Base-by-base conservation (phyloP, 2,329 filamentous ascomycete genomes). In the Macroventuria anomochaeta region DNA sequence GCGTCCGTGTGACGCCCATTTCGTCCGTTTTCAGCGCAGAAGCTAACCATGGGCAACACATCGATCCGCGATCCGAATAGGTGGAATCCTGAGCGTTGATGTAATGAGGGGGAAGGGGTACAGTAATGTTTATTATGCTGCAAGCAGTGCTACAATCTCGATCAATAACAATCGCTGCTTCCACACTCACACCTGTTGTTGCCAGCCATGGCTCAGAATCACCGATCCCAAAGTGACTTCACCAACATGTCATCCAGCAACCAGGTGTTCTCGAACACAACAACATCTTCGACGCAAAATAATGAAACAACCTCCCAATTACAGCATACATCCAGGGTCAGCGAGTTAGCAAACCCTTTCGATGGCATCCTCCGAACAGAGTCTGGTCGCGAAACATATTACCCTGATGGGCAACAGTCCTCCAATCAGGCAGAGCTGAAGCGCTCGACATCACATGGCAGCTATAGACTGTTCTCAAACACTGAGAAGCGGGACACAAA, bases 351-450 rank as follows among this genome's bases (percentile, higher is more conserved):
- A 11, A 55, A 31, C 18, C 40, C 52, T 5, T 46, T 55, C 18
- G 41, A 55, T 29, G 66, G 66, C 20, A 62, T 66, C 10, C 44
- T 59, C 20, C 58, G 66, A 13, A 73, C 64, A 23, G 43, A 62
- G 18, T 71, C 69, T 28, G 66, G 66, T 4, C 62, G 66, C 20
- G 64, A 69, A 40, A 70, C 69, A 8, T 70, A 71, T 32, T 61
- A 52, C 11, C 68, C 67, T 15, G 68, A 70, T 39, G 67, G 68
- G 8, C 62, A 66, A 26, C 46, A 42, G 17, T 21, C 40, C 2
- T 44, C 33, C 32, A 15, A 32, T n/a, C 21, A 40, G 7, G 5
- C 29, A 20, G 34, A 55, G 8, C 25, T 36, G 11, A 21, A 41
- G 6, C 28, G 33, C 26, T 42, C 52, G 10, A 41, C 40, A 18